phyloP scores from a whole-genome alignment of 306 rosid species.

The Fragaria vesca region DNA sequence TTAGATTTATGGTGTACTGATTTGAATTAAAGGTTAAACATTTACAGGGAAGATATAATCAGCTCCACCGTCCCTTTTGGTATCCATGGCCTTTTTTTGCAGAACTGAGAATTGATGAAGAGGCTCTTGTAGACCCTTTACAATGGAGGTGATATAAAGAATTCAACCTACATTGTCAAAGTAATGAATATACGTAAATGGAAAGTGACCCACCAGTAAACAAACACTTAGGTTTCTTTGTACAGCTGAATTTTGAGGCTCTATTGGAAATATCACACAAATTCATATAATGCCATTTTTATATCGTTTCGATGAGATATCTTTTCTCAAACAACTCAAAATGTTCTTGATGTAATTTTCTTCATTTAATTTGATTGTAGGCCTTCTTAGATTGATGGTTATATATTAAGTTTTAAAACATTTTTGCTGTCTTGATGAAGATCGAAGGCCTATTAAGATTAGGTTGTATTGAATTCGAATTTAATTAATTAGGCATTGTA shows the following conservation, averaged over 20 bases:
- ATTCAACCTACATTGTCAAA: background rate
- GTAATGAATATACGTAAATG: background rate
- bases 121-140: background rate
- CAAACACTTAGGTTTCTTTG: background rate
- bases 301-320: too few species aligned
- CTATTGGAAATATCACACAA: background rate
- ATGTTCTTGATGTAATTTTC: too few species aligned
- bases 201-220: background rate
- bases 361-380: too few species aligned
- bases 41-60: conserved; percentile 23
- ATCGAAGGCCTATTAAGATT: too few species aligned
- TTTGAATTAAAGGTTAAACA: conserved; percentile 48
- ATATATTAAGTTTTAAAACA: too few species aligned
- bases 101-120: background rate
- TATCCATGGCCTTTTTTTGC: background rate
- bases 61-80: conserved; percentile 33
- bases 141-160: background rate
- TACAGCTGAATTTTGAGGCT: background rate
- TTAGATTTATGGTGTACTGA: conserved; percentile 19
- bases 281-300: fast-evolving
- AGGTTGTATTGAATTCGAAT: too few species aligned
- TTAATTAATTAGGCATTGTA: too few species aligned
- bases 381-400: too few species aligned
- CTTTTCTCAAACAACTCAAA: too few species aligned
- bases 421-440: too few species aligned